Evolutionary conservation across 495 filamentous ascomycete genomes (phyloP), one percentile per base, ranked within the genome.

Genomic region (Monascus purpureus): DNA sequence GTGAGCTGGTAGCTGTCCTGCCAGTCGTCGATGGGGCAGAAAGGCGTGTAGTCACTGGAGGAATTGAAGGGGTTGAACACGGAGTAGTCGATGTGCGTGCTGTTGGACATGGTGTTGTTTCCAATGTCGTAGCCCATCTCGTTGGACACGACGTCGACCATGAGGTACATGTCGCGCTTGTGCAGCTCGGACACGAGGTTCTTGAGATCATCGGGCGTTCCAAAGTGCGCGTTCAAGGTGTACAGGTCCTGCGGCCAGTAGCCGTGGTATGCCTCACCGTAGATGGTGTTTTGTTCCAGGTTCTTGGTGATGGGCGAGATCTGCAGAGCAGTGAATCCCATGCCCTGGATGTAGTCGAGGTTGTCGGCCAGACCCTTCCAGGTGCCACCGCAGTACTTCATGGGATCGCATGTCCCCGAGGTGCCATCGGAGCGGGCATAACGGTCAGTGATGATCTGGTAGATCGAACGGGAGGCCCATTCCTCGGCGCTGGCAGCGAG

Each of bases 271-370:
- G 73, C 67, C 29, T 59, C 57, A 13, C 75, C 73, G 31, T 76
- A 70, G 0, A 39, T 37, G 8, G 56, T 65, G 12, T 55, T 48
- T 1, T 50, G 53, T 9, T 65, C 55, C 9, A 83, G 41, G 40
- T 84, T 74, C 36, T 70, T 58, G 20, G 77, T 72, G 18, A 88
- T 63, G 0, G 82, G 83, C 0, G 80, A 83, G 33, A 88, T 88
- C 80, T 81, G 86, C 17, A 87, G 57, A 6, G 81, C 80, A 36
- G 77, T 77, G 37, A 88, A 88, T 3, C 83, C 81, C 74, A 88
- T 80, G 17, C 65, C 65, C 42, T 84, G 68, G 38, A 90, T 66
- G 31, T 66, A 66, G 34, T 64, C 60, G 3, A 66, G 50, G 0
- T 53, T 68, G 18, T 77, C 63, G 24, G 78, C 74, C 24, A 83